These are phyloP conservation scores for Taiozyma onychis DNA, from an alignment of 1,139 yeast genomes.

Conservation along the genomic window DNA sequence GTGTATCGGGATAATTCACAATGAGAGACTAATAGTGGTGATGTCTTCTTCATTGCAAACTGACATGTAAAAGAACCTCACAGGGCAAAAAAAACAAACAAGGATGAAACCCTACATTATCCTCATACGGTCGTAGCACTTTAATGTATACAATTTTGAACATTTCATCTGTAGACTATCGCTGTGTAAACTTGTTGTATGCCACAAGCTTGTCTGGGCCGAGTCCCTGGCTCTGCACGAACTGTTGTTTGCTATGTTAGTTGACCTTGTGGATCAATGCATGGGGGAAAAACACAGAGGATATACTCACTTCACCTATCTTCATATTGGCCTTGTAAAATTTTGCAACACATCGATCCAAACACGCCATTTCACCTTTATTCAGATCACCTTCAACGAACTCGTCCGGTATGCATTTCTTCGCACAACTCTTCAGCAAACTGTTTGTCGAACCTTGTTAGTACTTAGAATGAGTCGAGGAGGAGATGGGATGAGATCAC, in stretches of 20 bases:
- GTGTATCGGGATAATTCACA: too few species aligned
- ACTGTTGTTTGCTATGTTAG: constrained; percentile 9
- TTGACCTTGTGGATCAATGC: neutral
- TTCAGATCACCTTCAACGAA: constrained; percentile 78
- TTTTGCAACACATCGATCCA: constrained; percentile 75
- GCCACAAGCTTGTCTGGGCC: constrained; percentile 19
- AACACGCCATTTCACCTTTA: constrained; percentile 71
- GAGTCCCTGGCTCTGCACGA: constrained; percentile 20
- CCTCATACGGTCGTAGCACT: neutral
- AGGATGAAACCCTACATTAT: too few species aligned
- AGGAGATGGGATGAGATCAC: constrained; percentile 15
- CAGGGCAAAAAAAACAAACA: too few species aligned
- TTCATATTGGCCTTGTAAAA: constrained; percentile 58
- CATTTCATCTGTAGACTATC: neutral
- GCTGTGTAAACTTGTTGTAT: constrained; percentile 11
- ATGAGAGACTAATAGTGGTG: too few species aligned
- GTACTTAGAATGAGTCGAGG: neutral
- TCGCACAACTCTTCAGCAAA: constrained; percentile 50
- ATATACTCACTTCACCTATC: constrained; percentile 43
- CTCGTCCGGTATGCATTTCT: constrained; percentile 67
- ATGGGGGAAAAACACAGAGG: neutral
- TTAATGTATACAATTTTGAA: neutral
- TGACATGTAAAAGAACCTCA: too few species aligned
- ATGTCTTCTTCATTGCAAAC: too few species aligned
- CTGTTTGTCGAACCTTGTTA: constrained; percentile 17